phyloP scores from a whole-genome alignment of 192 early-diverging fungal genomes.

The Podila verticillata region DNA sequence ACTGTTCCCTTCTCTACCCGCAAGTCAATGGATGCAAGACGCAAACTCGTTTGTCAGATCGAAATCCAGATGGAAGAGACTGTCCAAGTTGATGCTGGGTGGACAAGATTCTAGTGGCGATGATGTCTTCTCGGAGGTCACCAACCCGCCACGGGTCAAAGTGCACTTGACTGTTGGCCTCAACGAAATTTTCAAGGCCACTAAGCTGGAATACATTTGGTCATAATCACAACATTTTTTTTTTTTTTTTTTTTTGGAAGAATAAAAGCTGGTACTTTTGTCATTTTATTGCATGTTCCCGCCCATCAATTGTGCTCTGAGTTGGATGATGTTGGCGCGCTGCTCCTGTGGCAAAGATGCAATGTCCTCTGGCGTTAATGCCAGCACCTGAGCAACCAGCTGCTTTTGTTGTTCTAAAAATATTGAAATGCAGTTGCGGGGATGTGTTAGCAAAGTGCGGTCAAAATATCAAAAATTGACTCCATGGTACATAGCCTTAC shows the following conservation, averaged over 20 bases:
- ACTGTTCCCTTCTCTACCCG: constrained; percentile 17
- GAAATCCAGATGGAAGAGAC: not conserved
- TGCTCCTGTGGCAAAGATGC: constrained; percentile 81
- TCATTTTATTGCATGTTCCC: constrained; percentile 4
- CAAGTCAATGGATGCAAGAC: constrained; percentile 10
- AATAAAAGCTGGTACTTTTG: not conserved
- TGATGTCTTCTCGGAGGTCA: not conserved
- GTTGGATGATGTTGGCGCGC: constrained; percentile 74
- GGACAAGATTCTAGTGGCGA: not conserved
- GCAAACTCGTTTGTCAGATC: not conserved
- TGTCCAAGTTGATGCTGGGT: not conserved
- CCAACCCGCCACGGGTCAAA: not conserved
- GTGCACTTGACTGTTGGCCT: not conserved
- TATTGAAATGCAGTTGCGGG: not conserved
- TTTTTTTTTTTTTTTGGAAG: not conserved
- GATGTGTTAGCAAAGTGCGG: not conserved
- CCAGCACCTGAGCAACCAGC: constrained; percentile 82
- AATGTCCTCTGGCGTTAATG: constrained; percentile 85
- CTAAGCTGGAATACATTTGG: not conserved
- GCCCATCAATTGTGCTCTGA: constrained; percentile 44
- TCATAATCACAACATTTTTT: not conserved
- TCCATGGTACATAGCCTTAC: constrained; percentile 9
- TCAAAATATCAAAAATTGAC: constrained; percentile 10
- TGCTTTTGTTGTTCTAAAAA: constrained; percentile 71
- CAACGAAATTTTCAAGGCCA: not conserved